Evolutionary conservation across 129 eudicot genomes (phyloP).

Genomic region (Cynara cardunculus): DNA sequence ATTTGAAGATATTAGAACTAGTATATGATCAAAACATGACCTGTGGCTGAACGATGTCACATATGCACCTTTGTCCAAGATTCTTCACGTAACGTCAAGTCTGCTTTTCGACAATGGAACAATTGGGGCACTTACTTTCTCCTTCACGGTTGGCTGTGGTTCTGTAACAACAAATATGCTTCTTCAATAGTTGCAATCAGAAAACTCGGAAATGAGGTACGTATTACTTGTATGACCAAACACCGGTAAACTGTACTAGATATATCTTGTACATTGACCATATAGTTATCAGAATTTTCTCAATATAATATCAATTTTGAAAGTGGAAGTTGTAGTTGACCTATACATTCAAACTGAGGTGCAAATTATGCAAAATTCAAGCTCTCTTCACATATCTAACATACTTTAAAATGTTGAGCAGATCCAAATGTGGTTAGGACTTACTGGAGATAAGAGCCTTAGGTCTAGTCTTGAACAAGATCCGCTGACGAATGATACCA

Average conservation of each 20-base stretch:
- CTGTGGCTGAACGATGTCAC: neutral
- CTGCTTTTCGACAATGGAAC: constrained; percentile 19
- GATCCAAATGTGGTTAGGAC: neutral
- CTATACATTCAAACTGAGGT: neutral
- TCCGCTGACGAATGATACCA: constrained; percentile 79
- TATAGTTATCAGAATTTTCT: neutral
- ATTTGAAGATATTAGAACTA: neutral
- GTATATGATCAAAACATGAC: neutral
- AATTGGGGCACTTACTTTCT: constrained; percentile 26
- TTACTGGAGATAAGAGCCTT: constrained; percentile 84
- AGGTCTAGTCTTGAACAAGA: constrained; percentile 90
- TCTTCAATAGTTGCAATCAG: constrained; percentile 8
- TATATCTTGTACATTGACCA: neutral
- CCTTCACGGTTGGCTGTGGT: constrained; percentile 51
- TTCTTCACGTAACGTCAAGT: constrained; percentile 20
- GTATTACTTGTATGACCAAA: neutral
- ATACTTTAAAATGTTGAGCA: neutral
- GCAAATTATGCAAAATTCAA: neutral
- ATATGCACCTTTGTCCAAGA: neutral
- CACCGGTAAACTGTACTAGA: neutral
- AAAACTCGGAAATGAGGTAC: neutral
- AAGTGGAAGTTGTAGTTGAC: neutral
- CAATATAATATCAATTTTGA: neutral
- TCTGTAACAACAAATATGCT: constrained; percentile 38
- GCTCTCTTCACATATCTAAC: neutral